Evolutionary conservation across 352 stramenopile genomes (phyloP), one percentile per base, ranked within the genome.

Genomic region (Phytopythium oedochilum): DNA sequence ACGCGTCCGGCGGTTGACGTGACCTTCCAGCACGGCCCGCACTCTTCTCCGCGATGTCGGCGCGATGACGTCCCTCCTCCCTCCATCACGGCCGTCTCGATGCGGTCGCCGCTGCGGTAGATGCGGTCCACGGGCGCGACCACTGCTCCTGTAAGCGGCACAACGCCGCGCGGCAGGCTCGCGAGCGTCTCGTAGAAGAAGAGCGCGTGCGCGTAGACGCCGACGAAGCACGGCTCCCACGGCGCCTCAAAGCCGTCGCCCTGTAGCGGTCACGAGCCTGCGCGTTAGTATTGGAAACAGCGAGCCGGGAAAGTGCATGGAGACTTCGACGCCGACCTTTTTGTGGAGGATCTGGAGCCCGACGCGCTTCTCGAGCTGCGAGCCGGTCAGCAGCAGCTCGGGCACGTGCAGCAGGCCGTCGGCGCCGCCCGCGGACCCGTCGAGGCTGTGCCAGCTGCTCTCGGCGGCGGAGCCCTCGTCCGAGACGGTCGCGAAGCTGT

Each of bases 21-120:
- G 40, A 90, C 18, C 53, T 90, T 88, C 75, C 77, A 90, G 68
- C 80, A 90, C 32, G 77, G 77, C 1, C 80, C 80, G 23, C 79
- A 89, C 20, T 85, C 75, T 15, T 88, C 79, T 1, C 64, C 68
- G 0, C 42, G 15, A 34, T 42, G 49, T 38, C 49, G 22, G 34
- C 32, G 32, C 8, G 35, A 44, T 5, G 23, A 0, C 0, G 23
- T 15, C 34, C 12, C 26, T 6, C 32, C 15, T 18, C 5, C 20
- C 4, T 35, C 20, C 3, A 17, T 15, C 20, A 32, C 31, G 2
- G 39, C 53, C 34, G 49, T 35, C 29, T 77, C 63, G 12, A 51
- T 38, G 28, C 44, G 38, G 20, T 61, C 49, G 32, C 62, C 56
- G 43, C 69, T 66, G 26, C 68, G 64, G 57, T 82, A 82, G 35